Evolutionary conservation across 805 yeast genomes (phyloP).

Genomic region (Hanseniaspora pseudoguilliermondii): DNA sequence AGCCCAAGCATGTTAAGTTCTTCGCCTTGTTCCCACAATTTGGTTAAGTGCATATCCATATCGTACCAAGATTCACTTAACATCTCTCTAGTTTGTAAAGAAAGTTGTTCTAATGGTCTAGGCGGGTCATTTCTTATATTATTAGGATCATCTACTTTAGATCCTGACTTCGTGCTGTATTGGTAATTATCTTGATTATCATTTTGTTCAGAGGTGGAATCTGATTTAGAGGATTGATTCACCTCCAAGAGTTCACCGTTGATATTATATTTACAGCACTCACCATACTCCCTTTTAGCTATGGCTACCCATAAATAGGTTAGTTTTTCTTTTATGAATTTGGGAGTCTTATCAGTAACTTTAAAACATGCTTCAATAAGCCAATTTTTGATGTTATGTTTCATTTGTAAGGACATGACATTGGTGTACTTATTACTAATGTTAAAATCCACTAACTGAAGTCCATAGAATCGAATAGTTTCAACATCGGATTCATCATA

Average conservation of each 20-base stretch:
- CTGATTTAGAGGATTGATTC: constrained; percentile 5
- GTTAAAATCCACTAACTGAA: constrained; percentile 64
- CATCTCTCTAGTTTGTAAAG: constrained; percentile 26
- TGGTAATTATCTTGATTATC: constrained; percentile 5
- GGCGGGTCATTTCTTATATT: constrained; percentile 10
- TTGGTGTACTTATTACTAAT: constrained; percentile 30
- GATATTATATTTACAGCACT: constrained; percentile 33
- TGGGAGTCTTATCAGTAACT: constrained; percentile 59
- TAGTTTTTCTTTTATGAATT: constrained; percentile 75
- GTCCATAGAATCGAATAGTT: constrained; percentile 81
- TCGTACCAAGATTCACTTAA: constrained; percentile 62
- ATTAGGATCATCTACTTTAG: constrained; percentile 16
- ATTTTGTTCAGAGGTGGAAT: not conserved
- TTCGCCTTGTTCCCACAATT: constrained; percentile 56
- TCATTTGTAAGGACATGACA: constrained; percentile 25
- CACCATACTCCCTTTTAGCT: constrained; percentile 87
- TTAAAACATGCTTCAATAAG: constrained; percentile 61
- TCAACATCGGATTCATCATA: constrained; percentile 49
- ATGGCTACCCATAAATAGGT: constrained; percentile 85
- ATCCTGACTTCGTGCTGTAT: constrained; percentile 13
- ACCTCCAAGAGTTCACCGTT: constrained; percentile 9
- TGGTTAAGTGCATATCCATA: constrained; percentile 69
- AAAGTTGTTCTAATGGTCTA: constrained; percentile 5
- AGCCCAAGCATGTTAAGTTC: constrained; percentile 28
- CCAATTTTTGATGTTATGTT: constrained; percentile 64